A percentile compares a stretch with the other conserved stretches of the same genome.
These are phyloP conservation scores for Malus asiatica DNA, from an alignment of 306 rosid species.

Conservation along the genomic window DNA sequence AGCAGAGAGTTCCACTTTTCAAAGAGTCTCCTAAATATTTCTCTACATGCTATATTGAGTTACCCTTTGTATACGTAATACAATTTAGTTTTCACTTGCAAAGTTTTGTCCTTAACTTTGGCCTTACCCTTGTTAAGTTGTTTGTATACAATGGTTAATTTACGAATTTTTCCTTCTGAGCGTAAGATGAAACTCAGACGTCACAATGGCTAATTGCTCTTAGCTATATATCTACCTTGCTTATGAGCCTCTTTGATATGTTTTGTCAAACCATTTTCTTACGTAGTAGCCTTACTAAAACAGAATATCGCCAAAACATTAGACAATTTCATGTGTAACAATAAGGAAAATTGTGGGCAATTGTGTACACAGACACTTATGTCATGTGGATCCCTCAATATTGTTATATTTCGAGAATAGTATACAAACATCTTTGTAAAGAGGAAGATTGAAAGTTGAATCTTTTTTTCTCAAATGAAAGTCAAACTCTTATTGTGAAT, in stretches of 20 bases:
- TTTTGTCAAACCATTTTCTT: not conserved
- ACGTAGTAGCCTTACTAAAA: not conserved
- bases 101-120: no score
- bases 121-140: no score
- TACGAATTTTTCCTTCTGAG: not conserved
- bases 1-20: no score
- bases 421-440: not conserved
- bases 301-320: not conserved
- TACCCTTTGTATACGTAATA: no score
- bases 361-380: no score
- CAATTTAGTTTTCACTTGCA: not conserved
- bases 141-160: not conserved
- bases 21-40: no score
- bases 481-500: not conserved
- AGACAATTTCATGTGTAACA: no score
- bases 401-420: not conserved
- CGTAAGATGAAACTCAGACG: not conserved
- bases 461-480: not conserved
- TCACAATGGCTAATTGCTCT: not conserved
- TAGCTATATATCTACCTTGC: not conserved
- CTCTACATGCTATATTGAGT: no score
- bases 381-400: no score
- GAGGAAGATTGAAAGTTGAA: not conserved
- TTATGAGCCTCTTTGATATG: not conserved
- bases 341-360: no score